phyloP scores from a whole-genome alignment of 1,139 yeast genomes.

The Pichia sp. region DNA sequence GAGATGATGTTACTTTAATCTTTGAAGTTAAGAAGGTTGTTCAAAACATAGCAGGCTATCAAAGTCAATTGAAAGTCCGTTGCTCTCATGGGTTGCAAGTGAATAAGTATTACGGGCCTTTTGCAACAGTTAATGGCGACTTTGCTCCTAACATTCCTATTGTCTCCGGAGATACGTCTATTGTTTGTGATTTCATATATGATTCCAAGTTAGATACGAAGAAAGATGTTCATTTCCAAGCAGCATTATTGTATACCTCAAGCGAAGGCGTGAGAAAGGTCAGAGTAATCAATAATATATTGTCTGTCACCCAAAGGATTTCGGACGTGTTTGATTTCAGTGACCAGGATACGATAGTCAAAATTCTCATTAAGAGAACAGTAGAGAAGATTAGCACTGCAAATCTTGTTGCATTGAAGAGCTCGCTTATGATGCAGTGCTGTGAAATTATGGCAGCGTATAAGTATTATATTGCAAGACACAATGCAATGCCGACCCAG shows the following conservation, averaged over 20 bases:
- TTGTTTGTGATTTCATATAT: constrained; percentile 68
- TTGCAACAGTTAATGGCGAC: constrained; percentile 30
- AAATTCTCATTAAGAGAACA: constrained; percentile 71
- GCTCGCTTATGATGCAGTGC: constrained; percentile 58
- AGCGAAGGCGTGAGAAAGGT: constrained; percentile 72
- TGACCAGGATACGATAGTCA: constrained; percentile 76
- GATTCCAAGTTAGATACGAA: constrained; percentile 73
- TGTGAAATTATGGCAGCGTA: constrained; percentile 76
- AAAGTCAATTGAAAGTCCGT: constrained; percentile 78
- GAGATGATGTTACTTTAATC: constrained; percentile 66
- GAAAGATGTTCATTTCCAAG: constrained; percentile 85
- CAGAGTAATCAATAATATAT: constrained; percentile 75
- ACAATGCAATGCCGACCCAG: constrained; percentile 53
- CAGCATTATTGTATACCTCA: constrained; percentile 82
- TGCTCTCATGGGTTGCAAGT: constrained; percentile 88
- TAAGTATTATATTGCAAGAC: constrained; percentile 51
- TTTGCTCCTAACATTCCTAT: constrained; percentile 71
- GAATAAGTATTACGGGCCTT: constrained; percentile 65
- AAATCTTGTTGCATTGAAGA: constrained; percentile 52
- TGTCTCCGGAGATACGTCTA: constrained; percentile 58
- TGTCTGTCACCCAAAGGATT: constrained; percentile 73
- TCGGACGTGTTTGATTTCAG: constrained; percentile 73
- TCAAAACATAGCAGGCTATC: constrained; percentile 56
- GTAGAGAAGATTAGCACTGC: constrained; percentile 56
- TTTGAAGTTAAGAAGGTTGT: constrained; percentile 54